A percentile compares a stretch with the other conserved stretches of the same genome.
Evolutionary conservation across 2,329 filamentous ascomycete species (phyloP).

Genomic region (Geosmithia putterillii): DNA sequence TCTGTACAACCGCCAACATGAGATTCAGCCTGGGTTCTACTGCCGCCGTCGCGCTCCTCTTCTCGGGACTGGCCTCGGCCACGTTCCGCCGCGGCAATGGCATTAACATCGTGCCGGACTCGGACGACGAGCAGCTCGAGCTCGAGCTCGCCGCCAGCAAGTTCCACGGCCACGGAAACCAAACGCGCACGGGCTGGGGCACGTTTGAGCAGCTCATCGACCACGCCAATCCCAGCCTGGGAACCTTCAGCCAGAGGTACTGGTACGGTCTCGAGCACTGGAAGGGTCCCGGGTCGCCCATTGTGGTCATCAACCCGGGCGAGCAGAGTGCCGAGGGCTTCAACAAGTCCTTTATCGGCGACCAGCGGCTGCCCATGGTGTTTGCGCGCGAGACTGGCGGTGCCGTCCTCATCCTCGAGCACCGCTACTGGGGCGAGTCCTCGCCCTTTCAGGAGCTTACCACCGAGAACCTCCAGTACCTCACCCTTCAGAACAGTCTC

Average conservation of each 20-base stretch:
- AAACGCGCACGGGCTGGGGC: constrained; percentile 3
- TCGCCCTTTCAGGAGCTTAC: constrained; percentile 51
- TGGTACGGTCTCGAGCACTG: constrained; percentile 71
- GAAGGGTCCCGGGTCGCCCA: constrained; percentile 61
- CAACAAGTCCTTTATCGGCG: constrained; percentile 53
- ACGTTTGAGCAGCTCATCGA: constrained; percentile 45
- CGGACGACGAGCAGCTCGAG: neutral
- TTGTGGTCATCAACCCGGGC: constrained; percentile 54
- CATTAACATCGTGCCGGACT: neutral
- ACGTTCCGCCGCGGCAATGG: constrained; percentile 1
- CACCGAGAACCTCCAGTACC: constrained; percentile 58
- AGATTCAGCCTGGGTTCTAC: neutral
- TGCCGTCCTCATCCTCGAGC: constrained; percentile 65
- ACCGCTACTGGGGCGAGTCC: constrained; percentile 71
- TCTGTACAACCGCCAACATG: neutral
- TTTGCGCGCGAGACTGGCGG: constrained; percentile 56
- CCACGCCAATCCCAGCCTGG: constrained; percentile 41
- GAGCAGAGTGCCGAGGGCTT: constrained; percentile 46
- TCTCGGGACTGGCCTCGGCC: neutral
- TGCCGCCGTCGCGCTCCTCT: neutral
- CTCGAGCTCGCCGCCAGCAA: neutral
- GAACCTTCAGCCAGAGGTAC: constrained; percentile 58
- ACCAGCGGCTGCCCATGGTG: constrained; percentile 55
- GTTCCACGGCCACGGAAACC: neutral
- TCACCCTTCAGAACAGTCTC: constrained; percentile 67